phyloP scores from a whole-genome alignment of 495 filamentous ascomycete genomes.

The Daldinia concentrica region DNA sequence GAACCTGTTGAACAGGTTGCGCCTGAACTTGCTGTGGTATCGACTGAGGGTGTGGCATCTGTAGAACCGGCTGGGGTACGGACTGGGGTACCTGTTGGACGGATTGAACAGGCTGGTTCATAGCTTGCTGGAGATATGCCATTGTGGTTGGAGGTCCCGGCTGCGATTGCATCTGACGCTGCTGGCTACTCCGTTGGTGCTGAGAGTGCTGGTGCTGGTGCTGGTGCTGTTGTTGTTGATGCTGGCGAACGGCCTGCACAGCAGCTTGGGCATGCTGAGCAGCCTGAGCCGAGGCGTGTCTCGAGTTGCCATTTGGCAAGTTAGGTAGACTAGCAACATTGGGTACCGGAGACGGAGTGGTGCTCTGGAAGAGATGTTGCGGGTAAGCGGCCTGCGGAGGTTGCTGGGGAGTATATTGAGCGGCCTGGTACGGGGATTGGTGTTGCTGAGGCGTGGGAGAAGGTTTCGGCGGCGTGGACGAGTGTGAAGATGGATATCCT shows the following conservation, averaged over 20 bases:
- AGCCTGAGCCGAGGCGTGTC: constrained; percentile 48
- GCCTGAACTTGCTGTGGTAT: constrained; percentile 48
- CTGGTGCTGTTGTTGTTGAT: too few relatives aligned
- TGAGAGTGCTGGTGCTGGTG: constrained; percentile 36
- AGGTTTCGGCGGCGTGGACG: constrained; percentile 53
- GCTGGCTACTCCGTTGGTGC: constrained; percentile 42
- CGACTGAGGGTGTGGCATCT: constrained; percentile 46
- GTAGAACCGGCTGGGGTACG: constrained; percentile 42
- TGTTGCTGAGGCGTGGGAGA: constrained; percentile 55
- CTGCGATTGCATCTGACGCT: constrained; percentile 44
- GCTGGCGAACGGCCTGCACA: constrained; percentile 49
- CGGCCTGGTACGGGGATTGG: constrained; percentile 55
- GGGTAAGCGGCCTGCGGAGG: constrained; percentile 44
- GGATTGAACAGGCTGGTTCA: constrained; percentile 47
- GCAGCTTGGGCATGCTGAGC: constrained; percentile 53
- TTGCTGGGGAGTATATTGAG: constrained; percentile 52
- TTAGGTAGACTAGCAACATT: constrained; percentile 48
- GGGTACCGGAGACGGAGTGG: constrained; percentile 50
- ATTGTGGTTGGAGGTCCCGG: constrained; percentile 37
- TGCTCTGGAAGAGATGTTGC: constrained; percentile 50
- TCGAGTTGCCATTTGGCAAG: constrained; percentile 50
- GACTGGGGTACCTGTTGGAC: constrained; percentile 45
- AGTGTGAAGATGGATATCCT: constrained; percentile 49
- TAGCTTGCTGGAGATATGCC: constrained; percentile 46
- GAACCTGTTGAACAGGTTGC: constrained; percentile 44